phyloP scores from a whole-genome alignment of 2,329 filamentous ascomycete genomes.

The Harringtonia lauricola region DNA sequence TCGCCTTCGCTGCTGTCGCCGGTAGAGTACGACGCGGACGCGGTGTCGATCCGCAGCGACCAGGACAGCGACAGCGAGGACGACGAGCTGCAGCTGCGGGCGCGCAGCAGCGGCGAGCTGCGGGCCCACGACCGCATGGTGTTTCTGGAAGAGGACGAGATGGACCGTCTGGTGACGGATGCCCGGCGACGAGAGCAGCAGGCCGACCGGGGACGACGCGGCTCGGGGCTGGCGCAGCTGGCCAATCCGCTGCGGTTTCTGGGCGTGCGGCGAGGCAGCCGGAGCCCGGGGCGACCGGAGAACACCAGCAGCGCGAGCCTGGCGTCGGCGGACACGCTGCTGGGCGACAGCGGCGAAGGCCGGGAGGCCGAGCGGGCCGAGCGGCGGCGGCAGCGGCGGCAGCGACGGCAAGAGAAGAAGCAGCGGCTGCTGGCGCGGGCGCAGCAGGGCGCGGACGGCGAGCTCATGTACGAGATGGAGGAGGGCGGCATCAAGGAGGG shows the following conservation, averaged over 20 bases:
- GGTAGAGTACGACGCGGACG: slow-evolving; percentile 56
- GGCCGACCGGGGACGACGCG: slow-evolving; percentile 37
- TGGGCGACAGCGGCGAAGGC: slow-evolving; percentile 17
- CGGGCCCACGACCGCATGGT: slow-evolving; percentile 59
- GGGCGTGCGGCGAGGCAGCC: slow-evolving; percentile 20
- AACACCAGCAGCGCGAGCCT: background rate
- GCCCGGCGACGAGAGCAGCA: slow-evolving; percentile 35
- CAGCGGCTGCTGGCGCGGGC: slow-evolving; percentile 41
- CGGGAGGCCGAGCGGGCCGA: slow-evolving; percentile 19
- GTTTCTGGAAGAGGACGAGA: slow-evolving; percentile 65
- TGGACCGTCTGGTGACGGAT: slow-evolving; percentile 47
- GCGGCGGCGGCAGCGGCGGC: slow-evolving; percentile 36
- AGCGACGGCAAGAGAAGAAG: slow-evolving; percentile 41
- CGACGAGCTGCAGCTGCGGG: slow-evolving; percentile 54
- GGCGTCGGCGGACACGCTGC: slow-evolving; percentile 4
- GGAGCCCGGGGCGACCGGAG: background rate
- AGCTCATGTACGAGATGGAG: slow-evolving; percentile 86
- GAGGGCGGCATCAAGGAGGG: slow-evolving; percentile 62
- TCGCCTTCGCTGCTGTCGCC: slow-evolving; percentile 43
- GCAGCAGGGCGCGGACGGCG: slow-evolving; percentile 55
- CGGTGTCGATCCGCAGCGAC: slow-evolving; percentile 55
- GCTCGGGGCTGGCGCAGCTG: slow-evolving; percentile 33
- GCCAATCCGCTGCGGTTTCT: slow-evolving; percentile 36
- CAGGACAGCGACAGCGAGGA: slow-evolving; percentile 70
- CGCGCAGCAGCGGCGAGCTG: slow-evolving; percentile 59